These are phyloP conservation scores for Psidium friedrichsthalianum DNA, from an alignment of 345 rosid species.

Conservation along the genomic window DNA sequence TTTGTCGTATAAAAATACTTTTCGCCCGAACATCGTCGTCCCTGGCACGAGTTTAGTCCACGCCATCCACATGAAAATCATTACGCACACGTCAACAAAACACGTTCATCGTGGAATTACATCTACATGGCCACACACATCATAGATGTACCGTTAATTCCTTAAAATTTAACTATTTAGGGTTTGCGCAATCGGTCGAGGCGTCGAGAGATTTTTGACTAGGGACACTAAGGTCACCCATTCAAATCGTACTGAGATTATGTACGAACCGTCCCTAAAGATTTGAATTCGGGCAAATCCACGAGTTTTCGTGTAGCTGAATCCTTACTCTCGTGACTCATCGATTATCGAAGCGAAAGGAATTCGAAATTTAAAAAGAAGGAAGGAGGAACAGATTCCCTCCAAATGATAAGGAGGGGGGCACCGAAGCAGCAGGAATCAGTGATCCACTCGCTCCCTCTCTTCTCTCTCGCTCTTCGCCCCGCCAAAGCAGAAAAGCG, in stretches of 20 bases:
- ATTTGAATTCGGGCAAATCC: not conserved
- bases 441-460: not conserved
- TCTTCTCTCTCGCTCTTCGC: not conserved
- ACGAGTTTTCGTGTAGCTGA: not conserved
- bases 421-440: not conserved
- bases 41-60: not conserved
- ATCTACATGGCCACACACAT: not conserved
- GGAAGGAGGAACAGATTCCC: constrained; percentile 50
- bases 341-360: not conserved
- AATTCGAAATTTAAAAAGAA: not conserved
- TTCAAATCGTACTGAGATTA: not conserved
- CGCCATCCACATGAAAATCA: not conserved
- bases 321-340: not conserved
- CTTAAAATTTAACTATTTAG: not conserved
- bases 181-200: too few species aligned
- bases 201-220: not conserved
- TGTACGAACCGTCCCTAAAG: not conserved
- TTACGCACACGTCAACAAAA: rapidly evolving
- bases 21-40: not conserved
- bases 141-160: not conserved
- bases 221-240: not conserved
- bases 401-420: constrained; percentile 48
- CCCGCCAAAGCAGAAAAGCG: constrained; percentile 19
- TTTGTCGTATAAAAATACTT: rapidly evolving
- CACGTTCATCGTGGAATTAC: rapidly evolving